Evolutionary conservation across 2,329 filamentous ascomycete genomes (phyloP).

Genomic region (Trichoderma cornu-damae): DNA sequence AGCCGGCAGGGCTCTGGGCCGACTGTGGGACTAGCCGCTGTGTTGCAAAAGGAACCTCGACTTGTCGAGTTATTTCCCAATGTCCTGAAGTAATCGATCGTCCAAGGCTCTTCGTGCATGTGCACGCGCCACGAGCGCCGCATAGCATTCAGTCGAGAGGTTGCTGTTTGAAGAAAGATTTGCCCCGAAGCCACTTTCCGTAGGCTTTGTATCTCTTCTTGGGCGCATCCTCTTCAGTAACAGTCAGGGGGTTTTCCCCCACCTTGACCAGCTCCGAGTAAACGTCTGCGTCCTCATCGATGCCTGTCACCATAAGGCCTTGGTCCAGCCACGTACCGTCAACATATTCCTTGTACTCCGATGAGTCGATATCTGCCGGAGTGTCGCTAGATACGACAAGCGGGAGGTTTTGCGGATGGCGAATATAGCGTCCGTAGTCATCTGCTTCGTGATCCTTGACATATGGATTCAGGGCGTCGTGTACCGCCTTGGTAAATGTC

Average conservation of each 20-base stretch:
- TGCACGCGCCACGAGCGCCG: neutral
- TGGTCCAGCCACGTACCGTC: constrained; percentile 62
- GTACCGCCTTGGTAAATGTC: constrained; percentile 81
- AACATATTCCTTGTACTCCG: constrained; percentile 77
- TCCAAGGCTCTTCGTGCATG: neutral
- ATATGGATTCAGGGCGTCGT: constrained; percentile 78
- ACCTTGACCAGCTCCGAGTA: constrained; percentile 74
- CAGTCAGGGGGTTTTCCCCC: constrained; percentile 77
- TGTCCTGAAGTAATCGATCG: neutral
- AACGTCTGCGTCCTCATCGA: constrained; percentile 43
- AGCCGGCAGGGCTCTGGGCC: constrained; percentile 15
- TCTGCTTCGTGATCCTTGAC: constrained; percentile 71
- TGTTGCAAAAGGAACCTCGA: constrained; percentile 26
- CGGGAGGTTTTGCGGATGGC: constrained; percentile 82
- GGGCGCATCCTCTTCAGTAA: constrained; percentile 75
- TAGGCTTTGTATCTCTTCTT: constrained; percentile 99
- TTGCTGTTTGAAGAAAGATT: constrained; percentile 93
- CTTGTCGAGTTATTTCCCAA: constrained; percentile 30
- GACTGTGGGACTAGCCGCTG: constrained; percentile 20
- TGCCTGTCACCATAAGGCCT: constrained; percentile 49
- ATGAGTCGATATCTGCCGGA: constrained; percentile 52
- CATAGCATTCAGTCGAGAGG: constrained; percentile 48
- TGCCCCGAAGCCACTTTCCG: constrained; percentile 87
- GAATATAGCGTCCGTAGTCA: constrained; percentile 85
- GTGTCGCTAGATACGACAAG: constrained; percentile 69